These are phyloP conservation scores for Podila minutissima DNA, from an alignment of 192 early-diverging fungal species.

Conservation along the genomic window DNA sequence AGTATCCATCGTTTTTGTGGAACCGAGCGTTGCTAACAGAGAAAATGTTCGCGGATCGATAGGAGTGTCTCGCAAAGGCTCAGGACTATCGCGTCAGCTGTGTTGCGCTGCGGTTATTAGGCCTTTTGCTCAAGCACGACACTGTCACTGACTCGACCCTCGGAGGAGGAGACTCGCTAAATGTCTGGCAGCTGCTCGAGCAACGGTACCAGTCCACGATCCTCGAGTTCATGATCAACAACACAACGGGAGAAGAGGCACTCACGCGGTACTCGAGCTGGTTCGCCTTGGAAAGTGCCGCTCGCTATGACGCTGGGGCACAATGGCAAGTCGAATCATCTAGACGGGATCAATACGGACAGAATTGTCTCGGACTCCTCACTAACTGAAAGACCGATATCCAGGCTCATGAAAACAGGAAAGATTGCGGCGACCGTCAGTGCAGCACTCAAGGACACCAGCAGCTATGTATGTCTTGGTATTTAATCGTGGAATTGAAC, in stretches of 20 bases:
- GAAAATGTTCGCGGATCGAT: background rate
- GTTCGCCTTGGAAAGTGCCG: slow-evolving; percentile 36
- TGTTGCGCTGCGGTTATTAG: slow-evolving; percentile 49
- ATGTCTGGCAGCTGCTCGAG: slow-evolving; percentile 26
- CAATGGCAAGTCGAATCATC: slow-evolving; percentile 42
- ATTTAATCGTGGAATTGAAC: background rate
- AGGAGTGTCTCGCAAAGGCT: slow-evolving; percentile 21
- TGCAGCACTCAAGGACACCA: slow-evolving; percentile 53
- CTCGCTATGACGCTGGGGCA: slow-evolving; percentile 44
- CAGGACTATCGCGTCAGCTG: slow-evolving; percentile 54
- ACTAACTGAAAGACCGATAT: background rate
- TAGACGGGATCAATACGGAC: background rate
- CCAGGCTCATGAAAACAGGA: slow-evolving; percentile 51
- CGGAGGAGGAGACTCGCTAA: background rate
- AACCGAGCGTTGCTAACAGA: no score
- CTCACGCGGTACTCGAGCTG: slow-evolving; percentile 50
- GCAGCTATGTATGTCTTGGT: slow-evolving; percentile 51
- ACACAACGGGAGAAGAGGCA: slow-evolving; percentile 40
- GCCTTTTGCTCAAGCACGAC: slow-evolving; percentile 32
- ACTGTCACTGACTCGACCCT: background rate
- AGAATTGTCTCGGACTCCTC: background rate
- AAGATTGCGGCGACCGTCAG: slow-evolving; percentile 38
- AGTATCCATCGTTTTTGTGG: background rate
- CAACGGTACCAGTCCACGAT: slow-evolving; percentile 20
- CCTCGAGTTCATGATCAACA: slow-evolving; percentile 45